These are phyloP conservation scores for Schwanniomyces vanrijiae DNA, from an alignment of 805 yeast genomes.

Conservation along the genomic window DNA sequence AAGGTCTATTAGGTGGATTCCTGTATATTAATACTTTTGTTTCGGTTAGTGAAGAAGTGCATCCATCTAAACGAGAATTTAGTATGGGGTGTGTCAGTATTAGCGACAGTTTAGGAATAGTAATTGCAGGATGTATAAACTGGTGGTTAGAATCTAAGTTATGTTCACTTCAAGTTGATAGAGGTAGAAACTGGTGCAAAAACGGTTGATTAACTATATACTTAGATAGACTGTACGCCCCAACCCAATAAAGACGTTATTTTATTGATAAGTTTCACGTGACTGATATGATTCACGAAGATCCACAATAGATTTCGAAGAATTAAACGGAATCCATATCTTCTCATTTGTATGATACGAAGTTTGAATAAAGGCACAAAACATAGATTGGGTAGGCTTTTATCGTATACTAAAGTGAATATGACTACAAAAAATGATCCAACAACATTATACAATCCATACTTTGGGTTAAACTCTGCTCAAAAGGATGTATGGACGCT, in stretches of 20 bases:
- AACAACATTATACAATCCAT: conserved; percentile 51
- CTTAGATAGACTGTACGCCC: not conserved
- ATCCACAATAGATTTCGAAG: not conserved
- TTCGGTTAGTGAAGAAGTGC: conserved; percentile 60
- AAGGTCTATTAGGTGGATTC: conserved; percentile 88
- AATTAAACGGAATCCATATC: not conserved
- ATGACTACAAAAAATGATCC: conserved; percentile 6
- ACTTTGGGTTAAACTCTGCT: conserved; percentile 57
- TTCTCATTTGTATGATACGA: not conserved
- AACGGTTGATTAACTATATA: conserved; percentile 5
- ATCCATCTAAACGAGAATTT: conserved; percentile 39
- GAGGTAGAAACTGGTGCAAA: conserved; percentile 80
- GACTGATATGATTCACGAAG: not conserved
- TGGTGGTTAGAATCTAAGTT: conserved; percentile 71
- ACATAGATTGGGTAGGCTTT: not conserved
- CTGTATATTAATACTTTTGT: conserved; percentile 88
- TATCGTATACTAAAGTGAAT: not conserved
- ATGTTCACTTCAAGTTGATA: conserved; percentile 66
- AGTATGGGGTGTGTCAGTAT: conserved; percentile 34
- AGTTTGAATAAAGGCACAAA: not conserved
- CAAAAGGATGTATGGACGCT: conserved; percentile 93
- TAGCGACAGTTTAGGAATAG: conserved; percentile 81
- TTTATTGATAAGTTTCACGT: not conserved
- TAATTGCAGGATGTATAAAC: conserved; percentile 75
- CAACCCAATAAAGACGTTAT: not conserved